A percentile compares a stretch with the other conserved stretches of the same genome.
Evolutionary conservation across 768 basidiomycete genomes (phyloP).

Genomic region (Termitomyces titanicus): DNA sequence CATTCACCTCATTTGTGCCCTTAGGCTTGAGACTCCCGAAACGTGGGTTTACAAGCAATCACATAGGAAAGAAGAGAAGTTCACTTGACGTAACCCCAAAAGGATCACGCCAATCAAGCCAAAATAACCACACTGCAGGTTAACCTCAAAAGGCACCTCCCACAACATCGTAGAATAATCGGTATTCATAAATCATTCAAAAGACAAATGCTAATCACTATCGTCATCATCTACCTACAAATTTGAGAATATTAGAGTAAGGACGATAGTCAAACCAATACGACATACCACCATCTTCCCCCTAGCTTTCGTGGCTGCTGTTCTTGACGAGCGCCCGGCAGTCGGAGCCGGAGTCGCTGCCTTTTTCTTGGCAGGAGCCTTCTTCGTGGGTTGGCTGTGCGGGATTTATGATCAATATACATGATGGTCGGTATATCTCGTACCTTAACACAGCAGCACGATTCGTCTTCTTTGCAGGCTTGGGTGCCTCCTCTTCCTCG

Average conservation of each 20-base stretch:
- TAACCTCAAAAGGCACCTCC: not conserved
- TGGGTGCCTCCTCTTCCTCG: constrained; percentile 46
- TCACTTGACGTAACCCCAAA: not conserved
- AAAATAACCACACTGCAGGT: not conserved
- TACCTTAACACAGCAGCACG: constrained; percentile 67
- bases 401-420: not conserved
- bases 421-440: constrained; percentile 5
- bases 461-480: constrained; percentile 52
- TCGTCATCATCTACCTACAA: constrained; percentile 26
- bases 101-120: not conserved
- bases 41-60: not conserved
- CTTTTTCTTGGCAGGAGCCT: constrained; percentile 49
- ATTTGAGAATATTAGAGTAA: not conserved
- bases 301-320: constrained; percentile 68
- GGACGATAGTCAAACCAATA: not conserved
- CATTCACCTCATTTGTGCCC: not conserved
- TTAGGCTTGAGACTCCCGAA: not conserved
- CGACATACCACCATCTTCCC: constrained; percentile 53
- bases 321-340: constrained; percentile 52
- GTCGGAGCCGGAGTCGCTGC: constrained; percentile 52
- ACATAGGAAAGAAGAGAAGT: not conserved
- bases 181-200: not conserved
- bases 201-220: constrained; percentile 16
- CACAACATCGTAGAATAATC: not conserved
- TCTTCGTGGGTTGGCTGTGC: constrained; percentile 37